Base-by-base conservation (phyloP, 768 basidiomycete genomes). In the Amanita muscaria region DNA sequence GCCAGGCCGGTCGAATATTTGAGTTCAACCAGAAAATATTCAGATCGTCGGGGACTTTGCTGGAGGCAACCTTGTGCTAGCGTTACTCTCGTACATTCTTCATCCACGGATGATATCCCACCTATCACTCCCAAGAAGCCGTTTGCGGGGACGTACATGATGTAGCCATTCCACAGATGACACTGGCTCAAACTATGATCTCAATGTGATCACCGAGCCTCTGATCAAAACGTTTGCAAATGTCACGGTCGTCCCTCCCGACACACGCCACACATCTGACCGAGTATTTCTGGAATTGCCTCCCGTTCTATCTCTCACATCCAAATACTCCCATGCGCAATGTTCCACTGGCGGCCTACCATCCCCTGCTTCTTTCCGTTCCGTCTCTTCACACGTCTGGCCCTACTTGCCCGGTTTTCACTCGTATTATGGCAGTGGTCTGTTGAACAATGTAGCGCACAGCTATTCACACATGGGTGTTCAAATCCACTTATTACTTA, bases 31-130 rank as follows among this genome's bases (percentile, higher is more conserved):
- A 0, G 43, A 50, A 31, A 55, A 61, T 23, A 53, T 67, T 27
- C 55, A 60, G 38, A 34, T 67, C 4, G 53, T 49, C 1, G 63
- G 63, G 18, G 65, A 67, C 32, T 67, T 64, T 9, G 65, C 65
- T 2, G 64, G 64, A 4, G 65, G 48, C 1, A 59, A 59, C 34
- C 58, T 66, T 27, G 51, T 54, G 5, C 49, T 63, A 2, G 57
- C 63, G 46, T 45, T 64, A 18, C 32, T 65, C 8, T 60, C 61
- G 11, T 58, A 62, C 40, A 51, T 61, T 2, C 59, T 64, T 14
- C 63, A 63, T 40, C 64, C 64, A 7, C 47, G 15, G 14, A 38
- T 19, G 35, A 35, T n/a, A 44, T 60, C 16, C 50, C 53, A 18
- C 22, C 6, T 16, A 43, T 58, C 2, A 42, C 38, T 0, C 42